These are phyloP conservation scores for Tolypocladium tundrense DNA, from an alignment of 2,329 filamentous ascomycete species.

Conservation along the genomic window DNA sequence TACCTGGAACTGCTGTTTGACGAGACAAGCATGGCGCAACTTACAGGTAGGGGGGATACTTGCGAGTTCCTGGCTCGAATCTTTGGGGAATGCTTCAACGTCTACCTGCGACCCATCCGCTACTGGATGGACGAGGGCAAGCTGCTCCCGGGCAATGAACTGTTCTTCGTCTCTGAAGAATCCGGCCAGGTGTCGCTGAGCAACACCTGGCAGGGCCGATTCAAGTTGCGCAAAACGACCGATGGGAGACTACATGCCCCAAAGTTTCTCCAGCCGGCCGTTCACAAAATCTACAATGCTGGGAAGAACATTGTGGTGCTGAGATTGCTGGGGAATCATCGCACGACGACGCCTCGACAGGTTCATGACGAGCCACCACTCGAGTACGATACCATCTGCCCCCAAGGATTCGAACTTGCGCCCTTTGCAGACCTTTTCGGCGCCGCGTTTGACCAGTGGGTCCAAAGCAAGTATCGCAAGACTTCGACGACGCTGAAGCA, in stretches of 20 bases:
- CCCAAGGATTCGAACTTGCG: slow-evolving; percentile 35
- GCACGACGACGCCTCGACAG: slow-evolving; percentile 18
- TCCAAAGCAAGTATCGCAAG: slow-evolving; percentile 61
- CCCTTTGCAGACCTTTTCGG: slow-evolving; percentile 70
- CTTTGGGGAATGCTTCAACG: slow-evolving; percentile 72
- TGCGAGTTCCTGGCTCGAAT: slow-evolving; percentile 57
- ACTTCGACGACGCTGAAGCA: slow-evolving; percentile 56
- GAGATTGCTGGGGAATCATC: slow-evolving; percentile 54
- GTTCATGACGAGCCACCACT: slow-evolving; percentile 33
- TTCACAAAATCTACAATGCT: slow-evolving; percentile 67
- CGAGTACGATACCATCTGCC: slow-evolving; percentile 48
- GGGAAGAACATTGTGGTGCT: slow-evolving; percentile 84
- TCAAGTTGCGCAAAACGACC: slow-evolving; percentile 50
- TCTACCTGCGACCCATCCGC: slow-evolving; percentile 71
- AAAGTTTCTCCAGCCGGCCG: slow-evolving; percentile 60
- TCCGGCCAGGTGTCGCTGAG: slow-evolving; percentile 45
- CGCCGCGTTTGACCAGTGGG: slow-evolving; percentile 62
- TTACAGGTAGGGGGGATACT: slow-evolving; percentile 49
- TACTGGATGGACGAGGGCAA: slow-evolving; percentile 78
- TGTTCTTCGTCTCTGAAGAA: slow-evolving; percentile 64
- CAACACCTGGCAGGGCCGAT: slow-evolving; percentile 69
- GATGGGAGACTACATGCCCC: slow-evolving; percentile 58
- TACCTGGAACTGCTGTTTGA: slow-evolving; percentile 73
- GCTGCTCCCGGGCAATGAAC: slow-evolving; percentile 52
- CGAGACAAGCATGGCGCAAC: slow-evolving; percentile 57